Conservation (phyloP, 1,139 yeast species). For the Candida glucosophila region DNA sequence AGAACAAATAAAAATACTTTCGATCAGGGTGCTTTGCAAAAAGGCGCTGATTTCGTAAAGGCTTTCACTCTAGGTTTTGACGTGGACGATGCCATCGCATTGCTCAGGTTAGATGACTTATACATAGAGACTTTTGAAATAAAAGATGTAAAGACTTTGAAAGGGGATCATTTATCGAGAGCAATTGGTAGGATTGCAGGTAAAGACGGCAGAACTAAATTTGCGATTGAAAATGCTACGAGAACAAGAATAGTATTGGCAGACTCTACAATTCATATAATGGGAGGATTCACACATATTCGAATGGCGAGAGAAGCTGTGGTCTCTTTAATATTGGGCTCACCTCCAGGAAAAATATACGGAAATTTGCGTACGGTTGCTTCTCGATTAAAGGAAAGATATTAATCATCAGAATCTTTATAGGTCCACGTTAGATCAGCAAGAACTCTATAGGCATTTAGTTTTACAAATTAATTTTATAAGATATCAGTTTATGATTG, state of each 20-base stretch:
- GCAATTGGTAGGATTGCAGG: conserved; percentile 99
- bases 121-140: conserved; percentile 95
- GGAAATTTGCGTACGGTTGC: conserved; percentile 96
- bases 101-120: conserved; percentile 86
- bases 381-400: conserved; percentile 93
- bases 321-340: conserved; percentile 88
- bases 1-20: conserved; percentile 74
- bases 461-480: no score
- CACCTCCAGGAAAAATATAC: conserved; percentile 97
- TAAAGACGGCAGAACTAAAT: conserved; percentile 97
- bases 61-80: conserved; percentile 96
- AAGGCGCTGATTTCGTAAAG: conserved; percentile 92
- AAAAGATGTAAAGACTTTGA: conserved; percentile 90
- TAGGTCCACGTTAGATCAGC: no score
- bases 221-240: conserved; percentile 96
- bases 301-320: conserved; percentile 97
- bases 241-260: conserved; percentile 97
- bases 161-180: conserved; percentile 94
- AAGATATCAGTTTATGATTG: no score
- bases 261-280: conserved; percentile 88
- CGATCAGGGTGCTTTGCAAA: conserved; percentile 91
- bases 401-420: conserved; percentile 29
- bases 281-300: conserved; percentile 95
- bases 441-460: no score
- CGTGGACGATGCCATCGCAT: conserved; percentile 92